Evolutionary conservation across 2,329 filamentous ascomycete species (phyloP), one percentile per base, ranked within the genome.

Genomic region (Ilyonectria sp.): DNA sequence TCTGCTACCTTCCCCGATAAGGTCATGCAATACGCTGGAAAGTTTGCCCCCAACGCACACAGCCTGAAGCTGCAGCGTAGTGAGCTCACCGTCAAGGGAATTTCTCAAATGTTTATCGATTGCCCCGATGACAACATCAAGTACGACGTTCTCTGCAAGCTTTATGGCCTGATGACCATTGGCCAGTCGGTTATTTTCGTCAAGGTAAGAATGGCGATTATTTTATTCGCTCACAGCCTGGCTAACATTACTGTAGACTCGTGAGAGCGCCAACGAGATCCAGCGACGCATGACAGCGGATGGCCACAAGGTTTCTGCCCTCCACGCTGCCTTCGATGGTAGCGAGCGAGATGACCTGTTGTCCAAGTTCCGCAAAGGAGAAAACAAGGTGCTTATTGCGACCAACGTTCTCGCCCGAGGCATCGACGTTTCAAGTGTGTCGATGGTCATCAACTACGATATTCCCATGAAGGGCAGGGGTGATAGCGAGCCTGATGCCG

Each of bases 131-230:
- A 97, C 72, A 84, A 91, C 40, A 90, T 93, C 76, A 98, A 98
- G 80, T 99, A 97, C 79, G 89, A 92, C 40, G 91, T 93, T 64
- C 89, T 99, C 8, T 93, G 97, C 80, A 94, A 95, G 79, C 92
- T 99, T 67, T 99, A 99, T 79, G 95, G 95, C 65, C 86, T 98
- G 50, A 95, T 99, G 89, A 98, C 95, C 17, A 94, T 98, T 75
- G 95, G 95, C 6, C 97, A 95, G 8, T 98, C 96, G 0, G 97
- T 99, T 78, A 98, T 99, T 75, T 99, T 99, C 78, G 95, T 98
- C 80, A 94, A 92, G 87, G 94, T 95, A 84, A 68, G 85, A 65
- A 33, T 3, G 26, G 10, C 54, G 33, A 8, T 2, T 43, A 37
- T 52, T 17, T 33, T 26, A 13, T 19, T 13, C 7, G 5, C 11